Evolutionary conservation across 106 monocot species (phyloP), one percentile per base, ranked within the genome.

Genomic region (Hemerocallis citrina): DNA sequence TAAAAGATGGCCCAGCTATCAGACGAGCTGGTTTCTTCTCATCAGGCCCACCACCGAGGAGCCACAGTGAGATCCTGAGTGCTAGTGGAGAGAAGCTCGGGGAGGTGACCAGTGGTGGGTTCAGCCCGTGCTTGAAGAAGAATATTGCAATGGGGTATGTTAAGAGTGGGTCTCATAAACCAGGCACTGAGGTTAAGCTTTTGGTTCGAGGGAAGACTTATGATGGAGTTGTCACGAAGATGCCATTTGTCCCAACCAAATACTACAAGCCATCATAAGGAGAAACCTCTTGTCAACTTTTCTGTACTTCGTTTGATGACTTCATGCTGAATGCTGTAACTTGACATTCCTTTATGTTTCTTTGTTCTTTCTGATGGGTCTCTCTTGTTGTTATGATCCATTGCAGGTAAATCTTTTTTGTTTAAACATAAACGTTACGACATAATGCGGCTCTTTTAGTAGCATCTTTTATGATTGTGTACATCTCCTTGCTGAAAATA

Each of bases 61-160:
- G 89, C 70, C 89, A 86, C 46, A 95, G 86, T n/a, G 83, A 89
- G 71, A 79, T 95, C 1, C 21, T 72, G 33, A 68, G 37, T 42
- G 35, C 57, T 1, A 34, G 52, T 4, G 89, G 89, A 0, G 86
- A 95, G 67, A 80, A 81, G 39, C 76, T 86, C 12, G 95, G 95
- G 0, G 89, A 95, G 80, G 83, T 95, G 55, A 95, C 95, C 6
- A 95, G 95, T 12, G 95, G 95, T n/a, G 95, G 95, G 21, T 95
- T 95, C 67, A 90, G 89, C 49, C 95, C 95, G 27, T 95, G 86
- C 62, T 65, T 95, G 66, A 95, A 95, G 76, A 90, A 89, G 83
- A 95, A 95, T 64, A 90, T 95, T 2, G 95, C 89, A 2, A 95
- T 95, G 86, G 95, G 95, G 7, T 95, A 95, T 33, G 95, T 95